Base-by-base conservation (phyloP, 768 basidiomycete genomes). In the Tricholoma saponaceum region DNA sequence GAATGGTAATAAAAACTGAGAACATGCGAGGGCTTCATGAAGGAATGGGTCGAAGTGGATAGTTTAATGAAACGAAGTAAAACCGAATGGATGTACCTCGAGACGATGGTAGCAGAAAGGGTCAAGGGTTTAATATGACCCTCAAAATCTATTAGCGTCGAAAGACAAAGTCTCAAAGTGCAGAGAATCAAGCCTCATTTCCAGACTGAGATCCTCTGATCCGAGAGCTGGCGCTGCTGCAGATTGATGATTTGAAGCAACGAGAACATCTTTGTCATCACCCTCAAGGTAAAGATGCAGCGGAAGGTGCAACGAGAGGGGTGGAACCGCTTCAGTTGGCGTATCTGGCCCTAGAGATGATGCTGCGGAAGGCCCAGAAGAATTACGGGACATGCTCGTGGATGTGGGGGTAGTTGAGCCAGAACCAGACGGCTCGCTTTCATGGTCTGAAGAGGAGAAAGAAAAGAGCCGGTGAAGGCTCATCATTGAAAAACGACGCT, bases 161-260 rank as follows among this genome's bases (percentile, higher is more conserved):
- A 90, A 86, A 54, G 84, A 86, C 46, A 90, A 62, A 0, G 80
- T 76, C 61, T 90, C 88, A 66, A 90, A 90, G 66, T 87, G 86
- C 54, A 90, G 73, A 30, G 88, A 88, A 65, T 88, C 85, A 13
- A 90, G 81, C 35, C 72, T 75, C 85, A 87, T 83, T 73, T 90
- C 85, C 51, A 85, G 71, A 59, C 79, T 80, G 60, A 71, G 59
- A 52, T 86, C 80, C 32, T 64, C 69, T 35, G 67, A 64, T 37
- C 61, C 69, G 9, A 56, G 41, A 13, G 33, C 14, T 18, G 60
- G 37, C 23, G 13, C 22, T 20, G 32, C 43, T 5, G 26, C 23
- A 35, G 28, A 2, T 25, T 52, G 2, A n/a, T 49, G 20, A 20
- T 55, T 56, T 56, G 37, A 54, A 46, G 25, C 30, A 7, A 33